phyloP scores from a whole-genome alignment of 345 rosid genomes.

The Hibiscus syriacus region DNA sequence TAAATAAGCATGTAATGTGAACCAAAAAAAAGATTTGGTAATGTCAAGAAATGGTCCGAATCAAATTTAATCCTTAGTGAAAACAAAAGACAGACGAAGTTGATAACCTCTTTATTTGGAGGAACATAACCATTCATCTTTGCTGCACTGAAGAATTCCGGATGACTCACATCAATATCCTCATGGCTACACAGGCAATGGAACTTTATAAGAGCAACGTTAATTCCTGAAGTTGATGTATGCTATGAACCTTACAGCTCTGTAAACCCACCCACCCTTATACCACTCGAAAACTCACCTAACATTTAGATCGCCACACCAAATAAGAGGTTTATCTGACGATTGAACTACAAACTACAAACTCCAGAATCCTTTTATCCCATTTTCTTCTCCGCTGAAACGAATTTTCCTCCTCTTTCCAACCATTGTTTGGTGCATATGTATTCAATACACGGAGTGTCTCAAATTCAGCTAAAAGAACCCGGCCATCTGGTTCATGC shows the following conservation, averaged over 20 bases:
- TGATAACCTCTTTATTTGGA: conserved; percentile 71
- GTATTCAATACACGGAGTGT: conserved; percentile 65
- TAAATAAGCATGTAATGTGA: background rate
- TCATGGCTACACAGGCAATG: conserved; percentile 61
- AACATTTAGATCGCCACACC: conserved; percentile 98
- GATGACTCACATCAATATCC: conserved; percentile 90
- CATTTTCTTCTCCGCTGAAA: conserved; percentile 93
- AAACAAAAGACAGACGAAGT: background rate
- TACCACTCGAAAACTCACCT: conserved; percentile 36
- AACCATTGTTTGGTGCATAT: conserved; percentile 92
- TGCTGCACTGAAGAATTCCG: conserved; percentile 82
- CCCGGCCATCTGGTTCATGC: conserved; percentile 94
- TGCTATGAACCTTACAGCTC: background rate
- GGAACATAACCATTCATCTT: conserved; percentile 88
- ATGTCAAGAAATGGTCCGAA: background rate
- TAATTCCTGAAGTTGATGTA: conserved; percentile 1
- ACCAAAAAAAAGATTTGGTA: no score
- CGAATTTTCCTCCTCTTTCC: conserved; percentile 94
- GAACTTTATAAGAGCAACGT: background rate
- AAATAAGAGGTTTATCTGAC: conserved; percentile 81
- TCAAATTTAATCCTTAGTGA: background rate
- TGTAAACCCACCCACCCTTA: background rate
- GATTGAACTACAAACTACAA: conserved; percentile 46
- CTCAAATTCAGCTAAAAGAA: conserved; percentile 85
- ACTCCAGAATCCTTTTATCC: conserved; percentile 82